Conservation (phyloP, 2,329 filamentous ascomycete species). For the Cordyceps fumosorosea region DNA sequence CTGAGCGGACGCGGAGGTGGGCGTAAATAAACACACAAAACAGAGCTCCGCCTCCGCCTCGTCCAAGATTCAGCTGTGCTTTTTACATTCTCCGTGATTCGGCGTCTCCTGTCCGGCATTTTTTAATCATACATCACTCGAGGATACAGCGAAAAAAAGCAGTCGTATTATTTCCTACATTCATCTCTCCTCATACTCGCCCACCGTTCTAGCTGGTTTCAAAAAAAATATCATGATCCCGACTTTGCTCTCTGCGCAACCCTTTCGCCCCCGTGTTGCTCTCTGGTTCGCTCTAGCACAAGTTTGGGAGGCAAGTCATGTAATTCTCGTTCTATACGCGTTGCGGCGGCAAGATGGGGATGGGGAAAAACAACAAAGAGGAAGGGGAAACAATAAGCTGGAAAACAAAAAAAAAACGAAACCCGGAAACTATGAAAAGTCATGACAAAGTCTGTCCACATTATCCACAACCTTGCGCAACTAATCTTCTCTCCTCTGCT, state of each 20-base stretch:
- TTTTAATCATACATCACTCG: too few relatives aligned
- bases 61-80: too few relatives aligned
- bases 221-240: not conserved
- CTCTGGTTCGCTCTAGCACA: not conserved
- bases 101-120: too few relatives aligned
- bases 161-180: not conserved
- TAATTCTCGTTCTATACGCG: slow-evolving; percentile 10
- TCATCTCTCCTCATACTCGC: not conserved
- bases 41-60: too few relatives aligned
- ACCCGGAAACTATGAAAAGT: slow-evolving; percentile 10
- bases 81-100: too few relatives aligned
- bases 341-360: not conserved
- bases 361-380: not conserved
- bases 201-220: not conserved
- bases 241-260: not conserved
- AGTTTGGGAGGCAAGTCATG: slow-evolving; percentile 3
- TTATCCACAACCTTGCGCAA: slow-evolving; percentile 11
- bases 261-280: not conserved
- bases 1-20: too few relatives aligned
- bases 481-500: not conserved
- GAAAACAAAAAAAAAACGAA: slow-evolving; percentile 4
- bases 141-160: not conserved
- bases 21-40: too few relatives aligned
- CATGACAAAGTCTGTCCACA: slow-evolving; percentile 12
- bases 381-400: slow-evolving; percentile 11